These are phyloP conservation scores for Populus hybrid DNA, from an alignment of 441 rosid species.

Conservation along the genomic window DNA sequence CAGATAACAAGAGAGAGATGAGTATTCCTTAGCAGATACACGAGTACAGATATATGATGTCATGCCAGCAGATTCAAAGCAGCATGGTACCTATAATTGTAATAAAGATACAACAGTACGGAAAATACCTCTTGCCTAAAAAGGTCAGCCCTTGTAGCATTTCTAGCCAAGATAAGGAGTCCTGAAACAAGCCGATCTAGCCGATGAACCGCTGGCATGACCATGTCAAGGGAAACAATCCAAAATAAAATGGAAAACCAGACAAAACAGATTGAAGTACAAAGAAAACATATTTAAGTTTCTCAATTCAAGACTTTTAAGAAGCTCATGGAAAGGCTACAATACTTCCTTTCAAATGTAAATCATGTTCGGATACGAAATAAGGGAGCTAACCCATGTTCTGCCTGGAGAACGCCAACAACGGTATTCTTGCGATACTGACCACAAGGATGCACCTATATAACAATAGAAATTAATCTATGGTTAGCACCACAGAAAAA, in stretches of 20 bases:
- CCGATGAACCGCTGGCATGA: slow-evolving; percentile 66
- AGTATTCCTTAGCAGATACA: neutral
- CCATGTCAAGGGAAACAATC: slow-evolving; percentile 39
- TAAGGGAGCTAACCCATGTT: slow-evolving; percentile 66
- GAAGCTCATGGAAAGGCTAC: neutral
- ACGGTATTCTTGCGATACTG: slow-evolving; percentile 95
- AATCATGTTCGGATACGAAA: slow-evolving; percentile 70
- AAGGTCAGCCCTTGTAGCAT: slow-evolving; percentile 71
- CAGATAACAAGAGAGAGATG: neutral
- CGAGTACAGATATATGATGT: neutral
- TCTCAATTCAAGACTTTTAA: slow-evolving; percentile 4
- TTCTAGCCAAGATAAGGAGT: slow-evolving; percentile 88
- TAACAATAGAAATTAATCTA: slow-evolving; percentile 10
- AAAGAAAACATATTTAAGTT: neutral
- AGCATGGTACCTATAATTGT: neutral
- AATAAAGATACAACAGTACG: neutral
- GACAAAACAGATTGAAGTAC: neutral
- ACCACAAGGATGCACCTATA: slow-evolving; percentile 95
- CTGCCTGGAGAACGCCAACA: slow-evolving; percentile 94
- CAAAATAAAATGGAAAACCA: neutral
- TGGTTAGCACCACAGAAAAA: slow-evolving; percentile 5
- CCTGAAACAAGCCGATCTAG: slow-evolving; percentile 92
- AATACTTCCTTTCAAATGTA: slow-evolving; percentile 8
- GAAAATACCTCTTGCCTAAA: slow-evolving; percentile 78
- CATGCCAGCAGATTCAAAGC: neutral